Base-by-base conservation (phyloP, 306 rosid species). In the Alnus glutinosa region DNA sequence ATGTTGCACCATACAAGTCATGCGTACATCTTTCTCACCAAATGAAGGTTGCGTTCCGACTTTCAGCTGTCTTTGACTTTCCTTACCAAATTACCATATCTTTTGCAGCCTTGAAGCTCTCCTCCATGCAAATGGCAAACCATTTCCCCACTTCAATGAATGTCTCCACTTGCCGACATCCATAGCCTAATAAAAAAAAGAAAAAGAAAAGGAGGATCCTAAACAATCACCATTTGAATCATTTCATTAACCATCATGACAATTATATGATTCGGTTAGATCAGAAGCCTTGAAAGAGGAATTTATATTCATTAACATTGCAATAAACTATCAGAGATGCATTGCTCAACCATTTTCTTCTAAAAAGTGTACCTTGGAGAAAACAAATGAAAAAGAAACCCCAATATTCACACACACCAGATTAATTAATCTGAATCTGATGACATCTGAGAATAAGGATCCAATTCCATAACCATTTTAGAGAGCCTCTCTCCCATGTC, bases 401-500 rank as follows among this genome's bases (percentile, higher is more conserved):
- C 50, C 39, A 67, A 67, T 67, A 37, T 16, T 62, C 5, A 48
- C 55, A 68, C 81, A n/a, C 57, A 44, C 76, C 75, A 58, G 32
- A 28, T 23, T 23, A 54, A 69, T 86, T 86, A 92, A 87, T 94
- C 98, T 59, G 98, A 91, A 87, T 92, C 98, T 0, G 97, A 91
- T 19, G 93, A 85, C 15, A 82, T 73, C 49, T 85, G 85, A 47
- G 88, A 78, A 69, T 39, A 46, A 48, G 96, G 97, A 71, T 85
- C 58, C 75, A 94, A 72, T 14, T 88, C 39, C 9, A 67, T 55
- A 18, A 91, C 91, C 95, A 91, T 85, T 88, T 92, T 92, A 16
- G 92, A 89, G 57, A 94, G 77, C 77, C 70, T 61, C 88, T 94
- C 98, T 19, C 85, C 90, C 97, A 94, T 91, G 75, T 94, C 98